Conservation (phyloP, 257 asterid genomes). For the Fraxinus pennsylvanica region DNA sequence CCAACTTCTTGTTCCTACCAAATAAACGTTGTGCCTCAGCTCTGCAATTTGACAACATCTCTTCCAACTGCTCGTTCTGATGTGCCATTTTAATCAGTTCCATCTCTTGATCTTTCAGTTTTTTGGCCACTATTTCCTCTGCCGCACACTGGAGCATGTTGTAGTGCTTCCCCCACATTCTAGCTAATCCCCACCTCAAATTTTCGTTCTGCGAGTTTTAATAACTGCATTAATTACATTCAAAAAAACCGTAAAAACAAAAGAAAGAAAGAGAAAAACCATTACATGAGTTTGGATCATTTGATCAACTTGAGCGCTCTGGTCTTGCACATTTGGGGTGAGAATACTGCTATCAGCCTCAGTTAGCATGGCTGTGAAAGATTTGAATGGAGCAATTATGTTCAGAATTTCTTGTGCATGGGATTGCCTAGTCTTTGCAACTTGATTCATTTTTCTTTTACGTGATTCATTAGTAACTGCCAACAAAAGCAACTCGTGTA, state of each 20-base stretch:
- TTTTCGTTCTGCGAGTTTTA: slow-evolving; percentile 33
- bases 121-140: slow-evolving; percentile 26
- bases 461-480: slow-evolving; percentile 4
- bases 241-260: too few relatives aligned
- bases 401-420: slow-evolving; percentile 19
- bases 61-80: slow-evolving; percentile 5
- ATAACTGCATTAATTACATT: not conserved
- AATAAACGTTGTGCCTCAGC: slow-evolving; percentile 18
- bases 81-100: not conserved
- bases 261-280: not conserved
- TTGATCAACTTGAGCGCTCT: slow-evolving; percentile 21
- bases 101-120: slow-evolving; percentile 28
- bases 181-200: slow-evolving; percentile 23
- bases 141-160: not conserved
- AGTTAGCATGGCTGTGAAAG: slow-evolving; percentile 31
- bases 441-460: slow-evolving; percentile 45
- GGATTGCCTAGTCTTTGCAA: slow-evolving; percentile 1
- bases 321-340: not conserved
- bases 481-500: not conserved
- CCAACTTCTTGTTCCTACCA: not conserved
- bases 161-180: slow-evolving; percentile 16
- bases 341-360: slow-evolving; percentile 11
- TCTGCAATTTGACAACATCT: slow-evolving; percentile 12
- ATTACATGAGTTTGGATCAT: slow-evolving; percentile 31
- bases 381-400: slow-evolving; percentile 17